A percentile compares a stretch with the other conserved stretches of the same genome.
phyloP scores from a whole-genome alignment of 1,139 yeast species.

The Kodamaea plutei region DNA sequence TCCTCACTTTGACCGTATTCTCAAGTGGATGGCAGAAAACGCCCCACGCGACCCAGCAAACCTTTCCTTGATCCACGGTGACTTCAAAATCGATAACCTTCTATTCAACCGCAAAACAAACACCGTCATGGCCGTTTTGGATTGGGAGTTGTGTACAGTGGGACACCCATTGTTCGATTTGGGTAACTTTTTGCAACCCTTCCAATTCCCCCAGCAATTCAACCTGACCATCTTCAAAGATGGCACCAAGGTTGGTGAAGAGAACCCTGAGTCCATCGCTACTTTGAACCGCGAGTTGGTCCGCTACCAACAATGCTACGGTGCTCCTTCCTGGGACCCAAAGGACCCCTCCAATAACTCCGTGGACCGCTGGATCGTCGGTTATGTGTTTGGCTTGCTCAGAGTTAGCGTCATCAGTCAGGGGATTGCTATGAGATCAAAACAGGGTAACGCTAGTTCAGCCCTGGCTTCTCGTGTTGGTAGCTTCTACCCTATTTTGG shows the following conservation, averaged over 20 bases:
- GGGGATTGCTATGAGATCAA: conserved; percentile 62
- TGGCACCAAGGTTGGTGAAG: conserved; percentile 28
- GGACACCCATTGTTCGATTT: conserved; percentile 67
- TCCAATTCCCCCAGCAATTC: conserved; percentile 40
- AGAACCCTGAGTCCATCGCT: conserved; percentile 25
- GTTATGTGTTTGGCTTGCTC: conserved; percentile 56
- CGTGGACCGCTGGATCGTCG: conserved; percentile 48
- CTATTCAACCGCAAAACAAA: conserved; percentile 50
- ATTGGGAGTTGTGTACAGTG: conserved; percentile 67
- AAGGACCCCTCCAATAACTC: conserved; percentile 38
- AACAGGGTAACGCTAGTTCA: conserved; percentile 57
- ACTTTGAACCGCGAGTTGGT: conserved; percentile 23
- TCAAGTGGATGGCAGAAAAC: conserved; percentile 37
- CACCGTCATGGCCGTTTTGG: conserved; percentile 53
- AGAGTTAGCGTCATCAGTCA: conserved; percentile 61
- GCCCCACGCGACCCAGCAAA: conserved; percentile 49
- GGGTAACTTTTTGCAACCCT: conserved; percentile 59
- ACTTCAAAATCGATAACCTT: conserved; percentile 62
- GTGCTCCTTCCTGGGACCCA: conserved; percentile 31
- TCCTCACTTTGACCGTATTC: conserved; percentile 44
- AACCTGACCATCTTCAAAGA: conserved; percentile 27
- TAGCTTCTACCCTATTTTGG: conserved; percentile 39
- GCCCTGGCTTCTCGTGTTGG: conserved; percentile 50
- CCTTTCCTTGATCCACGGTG: conserved; percentile 58
- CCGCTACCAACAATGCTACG: conserved; percentile 26